phyloP scores from a whole-genome alignment of 768 basidiomycete genomes.

The Suillus clintonianus region DNA sequence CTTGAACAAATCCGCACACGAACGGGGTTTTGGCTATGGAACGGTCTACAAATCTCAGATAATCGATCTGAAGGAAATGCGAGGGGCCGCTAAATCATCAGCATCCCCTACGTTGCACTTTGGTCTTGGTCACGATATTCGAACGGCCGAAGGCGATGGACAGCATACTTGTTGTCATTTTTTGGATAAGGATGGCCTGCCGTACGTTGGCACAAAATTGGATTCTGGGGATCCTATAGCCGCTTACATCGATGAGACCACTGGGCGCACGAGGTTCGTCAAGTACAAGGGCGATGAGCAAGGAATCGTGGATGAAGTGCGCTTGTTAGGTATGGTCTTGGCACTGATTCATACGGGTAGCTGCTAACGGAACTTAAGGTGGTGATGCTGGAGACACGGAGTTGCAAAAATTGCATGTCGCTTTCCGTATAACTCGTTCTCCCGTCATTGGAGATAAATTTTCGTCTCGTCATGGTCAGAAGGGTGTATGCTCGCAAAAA shows the following conservation, averaged over 20 bases:
- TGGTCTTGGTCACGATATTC: conserved; percentile 79
- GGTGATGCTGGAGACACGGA: conserved; percentile 86
- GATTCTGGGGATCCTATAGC: conserved; percentile 78
- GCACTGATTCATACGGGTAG: not conserved
- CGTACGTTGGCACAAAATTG: conserved; percentile 70
- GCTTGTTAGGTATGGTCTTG: conserved; percentile 70
- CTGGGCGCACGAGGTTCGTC: conserved; percentile 77
- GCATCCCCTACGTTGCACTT: conserved; percentile 82
- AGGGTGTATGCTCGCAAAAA: conserved; percentile 99
- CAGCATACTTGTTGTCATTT: conserved; percentile 48
- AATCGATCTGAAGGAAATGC: conserved; percentile 83
- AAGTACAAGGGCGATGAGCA: conserved; percentile 98
- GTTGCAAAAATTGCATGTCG: conserved; percentile 91
- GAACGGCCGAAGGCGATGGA: conserved; percentile 46
- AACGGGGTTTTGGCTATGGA: conserved; percentile 96
- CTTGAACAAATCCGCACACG: conserved; percentile 96
- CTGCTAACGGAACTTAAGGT: conserved; percentile 45
- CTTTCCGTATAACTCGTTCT: conserved; percentile 87
- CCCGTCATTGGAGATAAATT: conserved; percentile 99
- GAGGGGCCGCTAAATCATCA: conserved; percentile 60
- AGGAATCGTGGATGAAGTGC: conserved; percentile 88
- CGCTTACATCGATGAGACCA: conserved; percentile 86
- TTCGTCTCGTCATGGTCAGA: conserved; percentile 98
- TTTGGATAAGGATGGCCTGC: conserved; percentile 84
- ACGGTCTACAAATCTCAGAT: conserved; percentile 95